Conservation (phyloP, 352 stramenopile species). For the Phytophthora aleatoria region DNA sequence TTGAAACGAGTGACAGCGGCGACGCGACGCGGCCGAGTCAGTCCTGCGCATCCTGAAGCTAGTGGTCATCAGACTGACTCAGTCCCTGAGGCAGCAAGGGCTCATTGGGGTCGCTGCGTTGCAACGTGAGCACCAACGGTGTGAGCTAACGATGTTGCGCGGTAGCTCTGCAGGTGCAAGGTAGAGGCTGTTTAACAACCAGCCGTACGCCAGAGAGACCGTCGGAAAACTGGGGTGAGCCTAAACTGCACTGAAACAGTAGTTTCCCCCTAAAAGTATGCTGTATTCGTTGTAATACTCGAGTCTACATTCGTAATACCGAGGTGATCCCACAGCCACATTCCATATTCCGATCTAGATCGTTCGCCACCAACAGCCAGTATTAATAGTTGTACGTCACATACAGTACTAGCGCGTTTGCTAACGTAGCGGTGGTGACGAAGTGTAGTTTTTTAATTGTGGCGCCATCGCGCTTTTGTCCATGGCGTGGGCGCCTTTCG, state of each 20-base stretch:
- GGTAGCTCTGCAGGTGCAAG: background rate
- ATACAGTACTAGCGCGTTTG: background rate
- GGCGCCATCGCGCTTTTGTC: background rate
- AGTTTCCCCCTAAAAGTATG: background rate
- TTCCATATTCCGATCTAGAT: background rate
- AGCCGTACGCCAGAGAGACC: too few relatives aligned
- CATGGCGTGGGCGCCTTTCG: too few relatives aligned
- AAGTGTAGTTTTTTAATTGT: background rate
- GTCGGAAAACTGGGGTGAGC: too few relatives aligned
- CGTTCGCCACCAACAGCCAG: background rate
- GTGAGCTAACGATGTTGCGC: background rate
- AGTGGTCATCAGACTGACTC: constrained; percentile 6
- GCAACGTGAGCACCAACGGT: background rate
- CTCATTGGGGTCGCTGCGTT: background rate
- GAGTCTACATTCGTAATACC: background rate
- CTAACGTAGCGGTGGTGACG: background rate
- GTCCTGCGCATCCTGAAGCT: constrained; percentile 10
- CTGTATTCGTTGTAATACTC: constrained; percentile 2
- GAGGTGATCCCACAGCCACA: background rate
- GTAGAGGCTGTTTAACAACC: background rate
- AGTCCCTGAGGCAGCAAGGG: background rate
- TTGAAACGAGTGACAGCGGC: constrained; percentile 21
- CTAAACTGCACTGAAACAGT: background rate
- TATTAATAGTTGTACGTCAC: background rate
- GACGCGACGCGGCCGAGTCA: constrained; percentile 8